Base-by-base conservation (phyloP, 441 rosid species). In the Adansonia grandidieri region DNA sequence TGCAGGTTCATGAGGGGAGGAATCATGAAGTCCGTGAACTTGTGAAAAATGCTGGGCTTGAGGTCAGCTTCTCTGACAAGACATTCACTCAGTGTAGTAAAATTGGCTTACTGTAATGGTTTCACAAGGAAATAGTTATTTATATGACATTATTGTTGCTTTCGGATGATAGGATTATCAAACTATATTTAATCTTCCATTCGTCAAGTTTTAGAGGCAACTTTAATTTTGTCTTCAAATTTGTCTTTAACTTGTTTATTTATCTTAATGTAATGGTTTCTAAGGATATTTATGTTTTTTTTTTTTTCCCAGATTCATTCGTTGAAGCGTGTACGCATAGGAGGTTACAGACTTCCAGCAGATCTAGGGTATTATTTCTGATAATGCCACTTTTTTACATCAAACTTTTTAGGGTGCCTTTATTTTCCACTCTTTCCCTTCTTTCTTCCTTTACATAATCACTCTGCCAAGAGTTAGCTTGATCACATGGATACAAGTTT, bases 1-100 rank as follows among this genome's bases (percentile, higher is more conserved):
- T 81, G 82, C 86, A 93, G 99, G 98, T 95, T 86, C 95, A 93
- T 75, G 97, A 95, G 87, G 98, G 99, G 68, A 91, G 97, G 81
- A 93, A 92, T 80, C 99, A 93, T 67, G 98, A 93, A 87, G 96
- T 95, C 60, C 89, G 97, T 71, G 99, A 93, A 89, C 87, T 95
- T 74, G 91, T 95, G 82, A 95, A 95, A 87, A 88, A 88, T 82
- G 94, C 94, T n/a, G 96, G 96, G 79, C 92, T 95, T 83, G 89
- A 92, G 97, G 98, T 91, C 81, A 84, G 93, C 75, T 87, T 87
- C 65, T 75, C 20, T 37, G 47, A 77, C 58, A 47, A 9, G 24
- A 78, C 57, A 15, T 48, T 75, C 74, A 73, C 72, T 72, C 78
- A 56, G 0, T 66, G 42, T 76, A 9, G 13, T 32, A 61, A 63